phyloP scores from a whole-genome alignment of 2,329 filamentous ascomycete genomes.

The Apiospora hydei region DNA sequence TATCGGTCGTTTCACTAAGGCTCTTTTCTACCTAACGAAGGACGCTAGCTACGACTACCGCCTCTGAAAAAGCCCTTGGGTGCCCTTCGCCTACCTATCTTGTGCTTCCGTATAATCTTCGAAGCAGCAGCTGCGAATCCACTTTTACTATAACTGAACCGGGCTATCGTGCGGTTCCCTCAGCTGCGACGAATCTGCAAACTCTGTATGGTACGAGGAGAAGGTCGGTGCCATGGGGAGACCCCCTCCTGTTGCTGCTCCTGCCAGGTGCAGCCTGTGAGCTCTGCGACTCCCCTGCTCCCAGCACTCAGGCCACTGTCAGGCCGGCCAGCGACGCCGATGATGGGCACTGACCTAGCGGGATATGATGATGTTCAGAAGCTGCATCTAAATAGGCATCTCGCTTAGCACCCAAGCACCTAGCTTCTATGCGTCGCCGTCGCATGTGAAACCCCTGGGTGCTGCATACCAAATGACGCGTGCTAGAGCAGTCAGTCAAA shows the following conservation, averaged over 20 bases:
- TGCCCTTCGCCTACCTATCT: background rate
- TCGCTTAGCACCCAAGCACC: background rate
- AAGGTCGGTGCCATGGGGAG: background rate
- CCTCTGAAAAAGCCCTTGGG: background rate
- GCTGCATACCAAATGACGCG: background rate
- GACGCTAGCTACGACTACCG: background rate
- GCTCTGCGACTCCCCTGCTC: background rate
- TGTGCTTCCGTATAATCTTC: background rate
- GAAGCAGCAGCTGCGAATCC: background rate
- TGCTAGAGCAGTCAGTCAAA: background rate
- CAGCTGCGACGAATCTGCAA: conserved; percentile 1
- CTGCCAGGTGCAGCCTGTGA: background rate
- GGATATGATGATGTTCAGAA: conserved; percentile 15
- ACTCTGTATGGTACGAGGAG: background rate
- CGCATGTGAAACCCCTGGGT: background rate
- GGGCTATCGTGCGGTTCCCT: background rate
- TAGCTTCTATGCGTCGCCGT: background rate
- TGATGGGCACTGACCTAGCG: background rate
- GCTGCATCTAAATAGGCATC: background rate
- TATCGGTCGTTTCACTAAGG: background rate
- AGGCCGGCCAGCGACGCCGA: background rate
- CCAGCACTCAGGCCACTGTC: background rate
- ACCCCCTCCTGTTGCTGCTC: background rate
- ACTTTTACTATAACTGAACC: background rate
- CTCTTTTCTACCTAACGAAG: background rate